Conservation (phyloP, 2,329 filamentous ascomycete species). For the Pyricularia sp. region DNA sequence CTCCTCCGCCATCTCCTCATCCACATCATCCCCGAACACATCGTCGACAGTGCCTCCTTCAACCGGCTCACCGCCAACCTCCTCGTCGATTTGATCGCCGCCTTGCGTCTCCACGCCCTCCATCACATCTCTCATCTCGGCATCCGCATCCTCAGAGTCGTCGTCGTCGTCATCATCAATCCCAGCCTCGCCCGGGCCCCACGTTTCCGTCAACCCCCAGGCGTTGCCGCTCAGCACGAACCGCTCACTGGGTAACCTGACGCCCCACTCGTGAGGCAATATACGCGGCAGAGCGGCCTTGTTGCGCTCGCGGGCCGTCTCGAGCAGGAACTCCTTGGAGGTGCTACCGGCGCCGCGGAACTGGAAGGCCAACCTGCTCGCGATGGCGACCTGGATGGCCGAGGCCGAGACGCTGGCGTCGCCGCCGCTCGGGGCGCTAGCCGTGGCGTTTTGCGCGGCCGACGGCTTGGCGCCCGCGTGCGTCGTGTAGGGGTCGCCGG, state of each 20-base stretch:
- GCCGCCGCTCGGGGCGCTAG: constrained; percentile 28
- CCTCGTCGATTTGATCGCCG: constrained; percentile 36
- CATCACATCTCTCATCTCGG: constrained; percentile 30
- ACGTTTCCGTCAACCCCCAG: constrained; percentile 50
- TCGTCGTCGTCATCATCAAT: constrained; percentile 30
- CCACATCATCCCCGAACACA: constrained; percentile 22
- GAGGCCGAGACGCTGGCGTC: constrained; percentile 50
- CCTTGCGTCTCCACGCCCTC: constrained; percentile 27
- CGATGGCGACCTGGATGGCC: constrained; percentile 61
- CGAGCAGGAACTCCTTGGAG: constrained; percentile 63
- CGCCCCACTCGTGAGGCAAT: constrained; percentile 52
- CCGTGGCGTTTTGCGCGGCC: constrained; percentile 33
- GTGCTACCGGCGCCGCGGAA: constrained; percentile 43
- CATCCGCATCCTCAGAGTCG: constrained; percentile 20
- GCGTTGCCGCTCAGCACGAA: constrained; percentile 54
- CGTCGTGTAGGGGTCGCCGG: constrained; percentile 52
- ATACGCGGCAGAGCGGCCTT: constrained; percentile 51
- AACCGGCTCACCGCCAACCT: constrained; percentile 40
- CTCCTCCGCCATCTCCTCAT: constrained; percentile 23
- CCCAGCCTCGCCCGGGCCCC: constrained; percentile 30
- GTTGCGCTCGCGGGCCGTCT: constrained; percentile 61
- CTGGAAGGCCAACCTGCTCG: constrained; percentile 53
- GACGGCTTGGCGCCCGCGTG: constrained; percentile 41
- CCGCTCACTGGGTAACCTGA: constrained; percentile 52
- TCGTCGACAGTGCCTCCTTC: constrained; percentile 42